phyloP scores from a whole-genome alignment of 2,329 filamentous ascomycete genomes.

The Didymella glomerata region DNA sequence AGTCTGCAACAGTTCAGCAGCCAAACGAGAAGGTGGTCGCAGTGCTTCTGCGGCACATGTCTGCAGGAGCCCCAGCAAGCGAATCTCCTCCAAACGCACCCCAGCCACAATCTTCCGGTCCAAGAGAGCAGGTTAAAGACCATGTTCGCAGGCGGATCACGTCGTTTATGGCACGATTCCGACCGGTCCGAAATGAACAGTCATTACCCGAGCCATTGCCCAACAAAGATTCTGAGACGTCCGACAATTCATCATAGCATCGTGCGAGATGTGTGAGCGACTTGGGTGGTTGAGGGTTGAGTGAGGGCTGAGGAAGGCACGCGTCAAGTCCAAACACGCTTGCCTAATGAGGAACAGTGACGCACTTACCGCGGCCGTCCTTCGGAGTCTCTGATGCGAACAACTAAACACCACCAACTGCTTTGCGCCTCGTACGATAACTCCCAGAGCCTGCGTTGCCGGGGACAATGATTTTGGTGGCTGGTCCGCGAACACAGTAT shows the following conservation, averaged over 20 bases:
- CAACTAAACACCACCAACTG: slow-evolving; percentile 33
- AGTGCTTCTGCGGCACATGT: background rate
- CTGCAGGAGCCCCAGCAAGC: background rate
- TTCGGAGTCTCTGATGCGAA: slow-evolving; percentile 33
- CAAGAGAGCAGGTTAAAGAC: background rate
- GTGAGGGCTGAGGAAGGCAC: slow-evolving; percentile 1
- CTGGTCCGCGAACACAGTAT: slow-evolving; percentile 56
- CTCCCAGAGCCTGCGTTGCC: slow-evolving; percentile 32
- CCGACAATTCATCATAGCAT: background rate
- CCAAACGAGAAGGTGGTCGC: background rate
- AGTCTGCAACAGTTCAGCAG: background rate
- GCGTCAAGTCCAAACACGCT: slow-evolving; percentile 8
- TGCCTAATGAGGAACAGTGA: slow-evolving; percentile 28
- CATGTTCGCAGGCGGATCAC: background rate
- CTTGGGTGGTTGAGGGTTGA: background rate
- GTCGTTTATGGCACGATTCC: background rate
- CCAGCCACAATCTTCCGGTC: background rate
- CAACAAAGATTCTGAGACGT: background rate
- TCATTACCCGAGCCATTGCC: too few relatives aligned
- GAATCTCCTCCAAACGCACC: background rate
- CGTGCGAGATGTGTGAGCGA: background rate
- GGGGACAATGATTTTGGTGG: slow-evolving; percentile 50
- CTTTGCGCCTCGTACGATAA: slow-evolving; percentile 31
- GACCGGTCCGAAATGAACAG: background rate
- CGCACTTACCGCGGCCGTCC: slow-evolving; percentile 35